Evolutionary conservation across 192 early-diverging fungal species (phyloP), one percentile per base, ranked within the genome.

Genomic region (Rhizoclosmatium globosum): DNA sequence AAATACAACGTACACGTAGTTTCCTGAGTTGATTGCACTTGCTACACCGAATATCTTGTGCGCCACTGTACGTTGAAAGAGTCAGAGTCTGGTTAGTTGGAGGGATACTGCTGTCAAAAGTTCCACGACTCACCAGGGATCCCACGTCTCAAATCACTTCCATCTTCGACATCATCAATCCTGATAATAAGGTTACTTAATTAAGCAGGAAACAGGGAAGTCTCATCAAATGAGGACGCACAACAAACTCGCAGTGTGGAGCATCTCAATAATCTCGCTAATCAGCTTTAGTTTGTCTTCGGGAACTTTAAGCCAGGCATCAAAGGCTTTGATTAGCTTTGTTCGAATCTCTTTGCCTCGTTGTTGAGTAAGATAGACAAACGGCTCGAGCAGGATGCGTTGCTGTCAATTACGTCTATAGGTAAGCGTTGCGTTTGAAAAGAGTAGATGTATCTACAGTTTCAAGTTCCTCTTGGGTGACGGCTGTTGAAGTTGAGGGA

Each of bases 131-230:
- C 21, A 83, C 81, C 81, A 68, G 81, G 97, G 90, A 53, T 92
- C 1, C 98, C 98, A 74, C 98, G 83, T 67, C 98, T 88, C 64
- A 99, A 78, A 31, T 90, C 89, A 0, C 95, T 97, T 68, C 91
- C 92, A 76, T 99, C 98, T 82, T 99, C 94, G 11, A 99, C 94
- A 76, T 99, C 98, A 82, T 99, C 98, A 39, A 99, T 92, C 61
- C 93, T 94, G 77, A 38, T 64, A 19, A 62, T 13, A 67, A 70
- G 2, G 82, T 57, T 47, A 68, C 19, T 46, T 2, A 19, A 64
- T 47, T 6, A 64, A 57, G 0, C 39, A 43, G 64, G 15, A 31
- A 23, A 1, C 9, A 31, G 31, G 31, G 31, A 31, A 31, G 31
- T 31, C 31, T 31, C 31, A 31, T 31, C 31, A 31, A 31, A 31